Percentiles rank a stretch among this genome's conserved stretches.
Evolutionary conservation across 306 rosid genomes (phyloP).

Genomic region (Rosa persica): DNA sequence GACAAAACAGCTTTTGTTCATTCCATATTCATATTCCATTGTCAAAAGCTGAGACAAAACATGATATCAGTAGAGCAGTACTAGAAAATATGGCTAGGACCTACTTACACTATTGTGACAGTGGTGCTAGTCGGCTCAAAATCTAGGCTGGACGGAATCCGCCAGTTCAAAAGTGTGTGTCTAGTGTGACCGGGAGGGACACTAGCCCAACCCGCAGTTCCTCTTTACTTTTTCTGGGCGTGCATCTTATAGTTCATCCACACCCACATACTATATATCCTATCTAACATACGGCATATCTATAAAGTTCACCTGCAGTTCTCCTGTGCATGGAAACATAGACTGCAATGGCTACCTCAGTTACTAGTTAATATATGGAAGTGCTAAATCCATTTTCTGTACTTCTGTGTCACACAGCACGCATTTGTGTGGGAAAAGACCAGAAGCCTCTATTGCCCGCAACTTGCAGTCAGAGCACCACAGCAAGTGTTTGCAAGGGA

Average conservation of each 20-base stretch:
- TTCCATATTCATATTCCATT: background rate
- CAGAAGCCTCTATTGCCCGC: slow-evolving; percentile 25
- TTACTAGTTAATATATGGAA: background rate
- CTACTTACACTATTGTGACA: background rate
- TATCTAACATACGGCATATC: background rate
- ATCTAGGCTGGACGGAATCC: background rate
- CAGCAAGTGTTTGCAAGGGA: slow-evolving; percentile 41
- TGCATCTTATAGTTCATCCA: background rate
- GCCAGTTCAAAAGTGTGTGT: slow-evolving; percentile 2
- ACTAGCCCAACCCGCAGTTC: slow-evolving; percentile 6
- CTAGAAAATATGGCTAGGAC: background rate
- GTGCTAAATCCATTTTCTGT: slow-evolving; percentile 12
- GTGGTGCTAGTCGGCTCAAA: background rate
- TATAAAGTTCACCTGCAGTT: background rate
- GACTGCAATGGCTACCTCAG: background rate
- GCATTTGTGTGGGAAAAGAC: slow-evolving; percentile 34
- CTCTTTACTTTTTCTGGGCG: background rate
- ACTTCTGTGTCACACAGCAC: slow-evolving; percentile 39
- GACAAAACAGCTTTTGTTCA: background rate
- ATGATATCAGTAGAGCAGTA: background rate
- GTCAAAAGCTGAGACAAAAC: background rate
- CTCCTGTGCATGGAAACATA: slow-evolving; percentile 8
- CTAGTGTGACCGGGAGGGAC: background rate
- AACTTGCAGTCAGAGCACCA: slow-evolving; percentile 42
- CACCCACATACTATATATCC: slow-evolving; percentile 7